Base-by-base conservation (phyloP, 1,139 yeast genomes). In the Saccharomyces hybrid region DNA sequence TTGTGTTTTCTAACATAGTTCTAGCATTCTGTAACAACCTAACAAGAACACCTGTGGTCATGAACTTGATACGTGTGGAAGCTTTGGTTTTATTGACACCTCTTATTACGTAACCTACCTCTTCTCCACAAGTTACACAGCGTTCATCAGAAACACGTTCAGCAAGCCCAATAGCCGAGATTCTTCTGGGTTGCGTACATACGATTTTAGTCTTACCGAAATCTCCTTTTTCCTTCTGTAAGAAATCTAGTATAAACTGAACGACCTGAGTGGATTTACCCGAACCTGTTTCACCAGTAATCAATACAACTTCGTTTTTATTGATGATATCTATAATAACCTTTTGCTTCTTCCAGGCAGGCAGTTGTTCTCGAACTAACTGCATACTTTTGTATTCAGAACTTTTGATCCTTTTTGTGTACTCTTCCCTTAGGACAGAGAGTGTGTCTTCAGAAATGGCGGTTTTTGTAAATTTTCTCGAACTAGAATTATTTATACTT, bases 261-360 rank as follows among this genome's bases (percentile, higher is more conserved):
- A 89, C 96, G 13, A 89, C 83, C 67, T 90, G 97, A 0, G 97
- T 90, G 0, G 96, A 88, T 66, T 90, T 90, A 60, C 97, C 97
- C 0, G 96, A 89, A 61, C 99, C 99, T 0, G 99, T 93, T 69
- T 93, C 99, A 68, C 98, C 99, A 1, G 98, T 93, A 41, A 93
- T 80, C 46, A 93, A 72, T 2, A 88, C 82, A 2, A 89, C 86
- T 59, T 81, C 82, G 63, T 86, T 80, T 0, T 74, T 60, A 42
- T 77, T 74, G 5, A 93, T 81, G 3, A 82, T 69, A 0, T 79
- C 65, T 1, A 88, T 76, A 48, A 93, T 76, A 4, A 77, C 75
- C 0, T 78, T 72, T 51, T 74, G 76, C 65, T 85, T 85, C 11
- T 73, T 68, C 96, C 96, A 91, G 0, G 98, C 98, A 0, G 99